phyloP scores from a whole-genome alignment of 345 rosid genomes.

The Populus tremula region DNA sequence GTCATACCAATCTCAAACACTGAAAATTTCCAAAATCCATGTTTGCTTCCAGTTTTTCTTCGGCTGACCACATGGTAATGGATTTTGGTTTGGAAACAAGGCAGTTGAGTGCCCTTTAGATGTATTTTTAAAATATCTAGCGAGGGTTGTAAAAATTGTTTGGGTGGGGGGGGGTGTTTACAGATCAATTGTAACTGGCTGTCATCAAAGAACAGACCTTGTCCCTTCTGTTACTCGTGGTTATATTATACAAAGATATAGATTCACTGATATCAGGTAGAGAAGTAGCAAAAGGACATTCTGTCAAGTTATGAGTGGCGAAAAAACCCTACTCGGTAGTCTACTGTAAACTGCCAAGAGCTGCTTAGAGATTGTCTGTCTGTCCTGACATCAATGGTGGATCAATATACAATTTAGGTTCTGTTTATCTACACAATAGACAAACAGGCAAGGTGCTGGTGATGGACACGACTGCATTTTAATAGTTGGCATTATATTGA shows the following conservation, averaged over 20 bases:
- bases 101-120: conserved; percentile 13
- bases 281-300: neutral
- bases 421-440: too few species aligned
- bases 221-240: neutral
- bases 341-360: neutral
- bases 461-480: too few species aligned
- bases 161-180: neutral
- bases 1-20: neutral
- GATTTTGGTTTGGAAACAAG: conserved; percentile 9
- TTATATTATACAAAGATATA: neutral
- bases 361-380: too few species aligned
- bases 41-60: conserved; percentile 25
- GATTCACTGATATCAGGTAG: neutral
- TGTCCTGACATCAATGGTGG: too few species aligned
- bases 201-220: conserved; percentile 2
- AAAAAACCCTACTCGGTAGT: neutral
- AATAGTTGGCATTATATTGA: neutral
- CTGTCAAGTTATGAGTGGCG: neutral
- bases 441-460: too few species aligned
- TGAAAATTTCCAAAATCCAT: conserved; percentile 21
- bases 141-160: conserved; percentile 27
- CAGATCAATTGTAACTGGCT: conserved; percentile 13
- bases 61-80: conserved; percentile 25
- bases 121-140: conserved; percentile 8
- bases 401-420: too few species aligned